A percentile compares a stretch with the other conserved stretches of the same genome.
Conservation (phyloP, 768 basidiomycete species). For the Mycena olivaceomarginata region DNA sequence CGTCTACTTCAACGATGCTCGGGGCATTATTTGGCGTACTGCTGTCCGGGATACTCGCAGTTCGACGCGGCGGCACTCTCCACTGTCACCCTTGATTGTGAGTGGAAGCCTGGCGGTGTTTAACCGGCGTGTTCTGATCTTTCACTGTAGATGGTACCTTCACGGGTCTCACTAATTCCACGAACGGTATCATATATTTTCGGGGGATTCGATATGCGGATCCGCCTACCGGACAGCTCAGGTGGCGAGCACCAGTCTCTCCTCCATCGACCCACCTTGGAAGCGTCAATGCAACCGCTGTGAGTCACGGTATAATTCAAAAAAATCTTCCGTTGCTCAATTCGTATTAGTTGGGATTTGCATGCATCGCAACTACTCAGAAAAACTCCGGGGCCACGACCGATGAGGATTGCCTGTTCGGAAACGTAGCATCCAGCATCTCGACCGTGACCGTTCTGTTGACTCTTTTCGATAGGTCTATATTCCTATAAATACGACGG, state of each 20-base stretch:
- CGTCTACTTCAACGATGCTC: not conserved
- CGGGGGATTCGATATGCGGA: slow-evolving; percentile 66
- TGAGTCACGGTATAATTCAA: slow-evolving; percentile 31
- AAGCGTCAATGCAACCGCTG: slow-evolving; percentile 59
- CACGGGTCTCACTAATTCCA: slow-evolving; percentile 53
- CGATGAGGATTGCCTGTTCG: slow-evolving; percentile 66
- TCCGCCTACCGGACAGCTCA: slow-evolving; percentile 62
- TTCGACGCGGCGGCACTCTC: slow-evolving; percentile 25
- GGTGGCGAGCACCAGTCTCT: slow-evolving; percentile 62
- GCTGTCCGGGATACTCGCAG: not conserved
- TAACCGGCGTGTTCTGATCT: not conserved
- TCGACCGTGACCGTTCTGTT: not conserved
- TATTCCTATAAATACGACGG: slow-evolving; percentile 39
- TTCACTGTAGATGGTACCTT: slow-evolving; percentile 60
- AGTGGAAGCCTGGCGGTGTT: slow-evolving; percentile 2
- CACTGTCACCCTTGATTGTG: slow-evolving; percentile 51
- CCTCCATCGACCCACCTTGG: slow-evolving; percentile 62
- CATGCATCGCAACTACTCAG: slow-evolving; percentile 58
- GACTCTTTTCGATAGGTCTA: slow-evolving; percentile 37
- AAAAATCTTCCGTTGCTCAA: not conserved
- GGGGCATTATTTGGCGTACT: not conserved
- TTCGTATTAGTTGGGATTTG: slow-evolving; percentile 55
- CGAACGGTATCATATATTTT: slow-evolving; percentile 59
- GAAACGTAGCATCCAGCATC: slow-evolving; percentile 54
- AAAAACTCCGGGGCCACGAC: slow-evolving; percentile 51